Conservation (phyloP, 2,329 filamentous ascomycete species). For the Fusarium pseudocircinatum region DNA sequence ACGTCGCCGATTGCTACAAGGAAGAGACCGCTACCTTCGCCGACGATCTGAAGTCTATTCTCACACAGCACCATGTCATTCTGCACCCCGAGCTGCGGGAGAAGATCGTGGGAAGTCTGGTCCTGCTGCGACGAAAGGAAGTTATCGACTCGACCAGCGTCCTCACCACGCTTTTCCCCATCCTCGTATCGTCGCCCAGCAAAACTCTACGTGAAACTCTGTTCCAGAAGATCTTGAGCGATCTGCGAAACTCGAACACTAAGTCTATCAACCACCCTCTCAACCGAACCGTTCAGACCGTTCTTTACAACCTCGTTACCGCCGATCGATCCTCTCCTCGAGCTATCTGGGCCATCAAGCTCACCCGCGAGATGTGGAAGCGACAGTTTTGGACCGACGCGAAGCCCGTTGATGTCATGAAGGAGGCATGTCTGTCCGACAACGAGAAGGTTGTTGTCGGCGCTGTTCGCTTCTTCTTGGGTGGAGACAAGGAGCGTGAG, state of each 20-base stretch:
- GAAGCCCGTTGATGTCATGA: slow-evolving; percentile 98
- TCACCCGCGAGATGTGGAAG: slow-evolving; percentile 96
- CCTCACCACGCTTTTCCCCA: slow-evolving; percentile 91
- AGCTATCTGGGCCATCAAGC: slow-evolving; percentile 93
- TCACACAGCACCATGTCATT: slow-evolving; percentile 82
- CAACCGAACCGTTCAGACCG: slow-evolving; percentile 92
- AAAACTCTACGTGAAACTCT: slow-evolving; percentile 86
- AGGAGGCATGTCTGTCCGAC: slow-evolving; percentile 86
- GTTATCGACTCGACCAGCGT: slow-evolving; percentile 86
- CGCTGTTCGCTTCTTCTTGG: slow-evolving; percentile 92
- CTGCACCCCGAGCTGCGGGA: slow-evolving; percentile 88
- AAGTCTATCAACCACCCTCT: slow-evolving; percentile 91
- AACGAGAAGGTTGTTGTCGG: slow-evolving; percentile 93
- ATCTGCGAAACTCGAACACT: slow-evolving; percentile 86
- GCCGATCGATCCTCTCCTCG: slow-evolving; percentile 86
- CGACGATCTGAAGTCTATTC: slow-evolving; percentile 80
- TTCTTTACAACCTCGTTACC: slow-evolving; percentile 89
- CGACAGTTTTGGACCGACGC: slow-evolving; percentile 95
- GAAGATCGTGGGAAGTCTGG: slow-evolving; percentile 91
- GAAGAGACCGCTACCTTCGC: slow-evolving; percentile 81
- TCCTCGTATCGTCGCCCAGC: slow-evolving; percentile 90
- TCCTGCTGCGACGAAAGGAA: slow-evolving; percentile 89
- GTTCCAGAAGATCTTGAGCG: slow-evolving; percentile 89
- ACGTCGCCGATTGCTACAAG: slow-evolving; percentile 94
- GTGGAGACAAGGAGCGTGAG: slow-evolving; percentile 94